Evolutionary conservation across 2,329 filamentous ascomycete species (phyloP).

Genomic region (Diaporthe vexans): DNA sequence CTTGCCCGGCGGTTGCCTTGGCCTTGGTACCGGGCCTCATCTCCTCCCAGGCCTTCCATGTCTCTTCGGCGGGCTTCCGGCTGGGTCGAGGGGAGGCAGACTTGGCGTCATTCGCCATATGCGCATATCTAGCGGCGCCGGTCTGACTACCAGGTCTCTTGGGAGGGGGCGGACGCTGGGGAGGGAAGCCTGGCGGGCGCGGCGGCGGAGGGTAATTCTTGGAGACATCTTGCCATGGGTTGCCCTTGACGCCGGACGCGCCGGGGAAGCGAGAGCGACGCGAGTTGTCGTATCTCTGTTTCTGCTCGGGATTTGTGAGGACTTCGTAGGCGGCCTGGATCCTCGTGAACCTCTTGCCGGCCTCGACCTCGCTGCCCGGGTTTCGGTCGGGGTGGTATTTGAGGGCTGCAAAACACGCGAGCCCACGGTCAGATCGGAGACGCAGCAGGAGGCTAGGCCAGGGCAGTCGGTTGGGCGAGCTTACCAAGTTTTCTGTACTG

Average conservation of each 20-base stretch:
- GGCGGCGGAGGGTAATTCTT: slow-evolving; percentile 67
- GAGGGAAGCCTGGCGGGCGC: slow-evolving; percentile 47
- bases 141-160: slow-evolving; percentile 42
- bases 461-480: neutral
- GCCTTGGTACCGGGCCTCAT: slow-evolving; percentile 47
- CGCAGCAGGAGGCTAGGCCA: slow-evolving; percentile 43
- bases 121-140: slow-evolving; percentile 38
- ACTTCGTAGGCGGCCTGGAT: slow-evolving; percentile 91
- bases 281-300: slow-evolving; percentile 63
- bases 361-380: slow-evolving; percentile 83
- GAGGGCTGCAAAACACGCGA: slow-evolving; percentile 67
- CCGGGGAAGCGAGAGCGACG: slow-evolving; percentile 63
- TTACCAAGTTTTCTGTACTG: slow-evolving; percentile 87
- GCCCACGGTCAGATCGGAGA: slow-evolving; percentile 19
- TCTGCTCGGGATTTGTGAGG: slow-evolving; percentile 64
- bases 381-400: slow-evolving; percentile 93
- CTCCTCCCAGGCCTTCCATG: slow-evolving; percentile 54
- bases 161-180: slow-evolving; percentile 46
- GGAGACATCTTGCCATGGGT: slow-evolving; percentile 67
- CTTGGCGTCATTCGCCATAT: slow-evolving; percentile 42
- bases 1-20: slow-evolving; percentile 44
- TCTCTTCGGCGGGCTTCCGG: slow-evolving; percentile 42
- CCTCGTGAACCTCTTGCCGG: slow-evolving; percentile 85
- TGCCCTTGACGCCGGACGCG: slow-evolving; percentile 69
- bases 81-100: slow-evolving; percentile 40